phyloP scores from a whole-genome alignment of 139 green algal species.

The Auxenochlorella pyrenoidosa region DNA sequence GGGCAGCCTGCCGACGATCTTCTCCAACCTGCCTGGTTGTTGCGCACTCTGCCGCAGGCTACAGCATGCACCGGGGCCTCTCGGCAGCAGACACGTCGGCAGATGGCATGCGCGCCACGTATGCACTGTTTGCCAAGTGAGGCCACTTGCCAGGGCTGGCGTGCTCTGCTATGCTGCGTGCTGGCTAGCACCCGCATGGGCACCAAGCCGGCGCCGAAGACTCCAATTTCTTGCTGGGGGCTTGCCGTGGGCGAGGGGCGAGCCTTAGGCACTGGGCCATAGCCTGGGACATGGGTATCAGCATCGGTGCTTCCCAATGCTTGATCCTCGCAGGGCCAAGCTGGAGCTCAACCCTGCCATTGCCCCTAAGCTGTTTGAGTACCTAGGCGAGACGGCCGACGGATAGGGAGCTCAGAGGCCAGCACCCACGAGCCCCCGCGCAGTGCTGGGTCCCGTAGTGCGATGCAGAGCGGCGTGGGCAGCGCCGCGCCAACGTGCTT shows the following conservation, averaged over 20 bases:
- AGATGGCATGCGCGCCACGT: conserved; percentile 54
- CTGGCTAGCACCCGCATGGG: background rate
- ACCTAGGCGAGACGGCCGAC: conserved; percentile 44
- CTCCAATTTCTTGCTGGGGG: too few species aligned
- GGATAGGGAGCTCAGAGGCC: background rate
- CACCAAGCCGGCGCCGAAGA: too few species aligned
- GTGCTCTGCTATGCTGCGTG: background rate
- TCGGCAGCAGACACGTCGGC: conserved; percentile 3
- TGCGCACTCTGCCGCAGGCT: background rate
- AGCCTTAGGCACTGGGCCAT: too few species aligned
- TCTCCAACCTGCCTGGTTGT: too few species aligned
- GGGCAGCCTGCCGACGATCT: too few species aligned
- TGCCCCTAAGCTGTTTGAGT: conserved; percentile 63
- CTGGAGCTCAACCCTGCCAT: conserved; percentile 24
- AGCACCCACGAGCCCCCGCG: too few species aligned
- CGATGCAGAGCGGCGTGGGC: too few species aligned
- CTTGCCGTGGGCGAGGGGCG: too few species aligned
- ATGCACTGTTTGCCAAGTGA: conserved; percentile 44
- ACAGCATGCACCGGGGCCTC: background rate
- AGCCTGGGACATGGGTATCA: too few species aligned
- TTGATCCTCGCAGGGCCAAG: conserved; percentile 7
- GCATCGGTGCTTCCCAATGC: too few species aligned
- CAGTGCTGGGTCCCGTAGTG: too few species aligned
- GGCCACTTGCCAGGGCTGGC: background rate
- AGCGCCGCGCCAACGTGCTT: too few species aligned